Percentiles rank a stretch among this genome's conserved stretches.
Evolutionary conservation across 2,329 filamentous ascomycete genomes (phyloP).

Genomic region (Cadophora sp.): DNA sequence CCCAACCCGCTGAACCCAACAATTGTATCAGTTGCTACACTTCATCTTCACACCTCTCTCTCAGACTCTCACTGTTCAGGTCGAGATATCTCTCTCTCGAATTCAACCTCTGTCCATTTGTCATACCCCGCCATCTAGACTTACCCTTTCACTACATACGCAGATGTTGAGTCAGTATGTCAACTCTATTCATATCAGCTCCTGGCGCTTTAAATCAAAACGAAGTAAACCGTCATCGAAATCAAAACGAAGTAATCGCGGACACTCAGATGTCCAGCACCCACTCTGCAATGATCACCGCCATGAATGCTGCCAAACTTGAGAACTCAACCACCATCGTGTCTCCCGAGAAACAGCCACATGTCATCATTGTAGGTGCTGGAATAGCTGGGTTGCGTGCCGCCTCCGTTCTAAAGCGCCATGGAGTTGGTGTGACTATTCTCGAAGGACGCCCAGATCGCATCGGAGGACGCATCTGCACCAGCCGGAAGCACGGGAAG

Average conservation of each 20-base stretch:
- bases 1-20: constrained; percentile 4
- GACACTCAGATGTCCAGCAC: constrained; percentile 27
- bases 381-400: constrained; percentile 63
- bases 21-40: background rate
- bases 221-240: constrained; percentile 40
- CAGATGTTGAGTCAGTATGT: constrained; percentile 45
- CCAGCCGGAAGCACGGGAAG: constrained; percentile 47
- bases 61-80: constrained; percentile 15
- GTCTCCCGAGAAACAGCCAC: constrained; percentile 43
- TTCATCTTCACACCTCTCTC: constrained; percentile 1
- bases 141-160: constrained; percentile 33
- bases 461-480: constrained; percentile 57
- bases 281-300: constrained; percentile 18
- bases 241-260: constrained; percentile 34
- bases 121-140: constrained; percentile 23
- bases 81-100: constrained; percentile 23
- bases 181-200: constrained; percentile 43
- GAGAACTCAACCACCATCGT: constrained; percentile 15
- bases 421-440: constrained; percentile 60
- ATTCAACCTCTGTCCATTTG: constrained; percentile 14
- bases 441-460: constrained; percentile 60
- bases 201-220: constrained; percentile 43
- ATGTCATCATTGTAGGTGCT: constrained; percentile 60
- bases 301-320: constrained; percentile 32
- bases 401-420: constrained; percentile 60